These are phyloP conservation scores for Yamadazyma atmosphaerica DNA, from an alignment of 1,139 yeast species.

Conservation along the genomic window DNA sequence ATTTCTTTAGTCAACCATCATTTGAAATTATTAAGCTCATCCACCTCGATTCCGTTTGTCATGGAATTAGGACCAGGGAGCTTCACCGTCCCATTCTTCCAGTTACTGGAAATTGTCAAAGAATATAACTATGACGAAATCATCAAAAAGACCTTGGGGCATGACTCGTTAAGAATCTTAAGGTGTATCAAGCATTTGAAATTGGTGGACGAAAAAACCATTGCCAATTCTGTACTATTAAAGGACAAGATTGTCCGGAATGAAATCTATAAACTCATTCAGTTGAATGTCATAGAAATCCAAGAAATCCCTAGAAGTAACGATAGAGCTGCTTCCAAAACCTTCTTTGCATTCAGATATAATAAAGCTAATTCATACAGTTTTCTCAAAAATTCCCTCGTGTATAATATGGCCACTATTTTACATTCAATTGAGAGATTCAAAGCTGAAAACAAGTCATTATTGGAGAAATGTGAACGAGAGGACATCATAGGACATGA, in stretches of 20 bases:
- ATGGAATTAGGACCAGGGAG: constrained; percentile 42
- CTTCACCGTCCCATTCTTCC: constrained; percentile 41
- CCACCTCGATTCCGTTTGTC: constrained; percentile 46
- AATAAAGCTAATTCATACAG: constrained; percentile 63
- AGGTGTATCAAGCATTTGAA: constrained; percentile 67
- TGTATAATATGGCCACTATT: constrained; percentile 57
- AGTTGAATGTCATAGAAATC: constrained; percentile 62
- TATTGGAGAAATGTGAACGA: constrained; percentile 78
- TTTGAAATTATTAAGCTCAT: constrained; percentile 51
- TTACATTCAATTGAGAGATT: constrained; percentile 56
- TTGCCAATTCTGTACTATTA: constrained; percentile 72
- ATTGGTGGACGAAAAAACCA: constrained; percentile 81
- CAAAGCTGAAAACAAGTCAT: constrained; percentile 61
- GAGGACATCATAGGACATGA: constrained; percentile 89
- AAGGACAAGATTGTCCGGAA: constrained; percentile 76
- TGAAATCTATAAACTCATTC: constrained; percentile 55
- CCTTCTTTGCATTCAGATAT: constrained; percentile 80
- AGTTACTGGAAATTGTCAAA: constrained; percentile 47
- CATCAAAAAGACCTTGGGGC: constrained; percentile 57
- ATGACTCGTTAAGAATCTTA: constrained; percentile 60
- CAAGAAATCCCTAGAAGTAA: constrained; percentile 94
- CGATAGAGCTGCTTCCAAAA: constrained; percentile 88
- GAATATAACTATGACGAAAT: constrained; percentile 61
- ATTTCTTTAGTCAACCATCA: constrained; percentile 41
- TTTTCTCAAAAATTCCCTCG: constrained; percentile 31